Conservation (phyloP, 2,329 filamentous ascomycete genomes). For the Paracorniculantispora psalliotae region DNA sequence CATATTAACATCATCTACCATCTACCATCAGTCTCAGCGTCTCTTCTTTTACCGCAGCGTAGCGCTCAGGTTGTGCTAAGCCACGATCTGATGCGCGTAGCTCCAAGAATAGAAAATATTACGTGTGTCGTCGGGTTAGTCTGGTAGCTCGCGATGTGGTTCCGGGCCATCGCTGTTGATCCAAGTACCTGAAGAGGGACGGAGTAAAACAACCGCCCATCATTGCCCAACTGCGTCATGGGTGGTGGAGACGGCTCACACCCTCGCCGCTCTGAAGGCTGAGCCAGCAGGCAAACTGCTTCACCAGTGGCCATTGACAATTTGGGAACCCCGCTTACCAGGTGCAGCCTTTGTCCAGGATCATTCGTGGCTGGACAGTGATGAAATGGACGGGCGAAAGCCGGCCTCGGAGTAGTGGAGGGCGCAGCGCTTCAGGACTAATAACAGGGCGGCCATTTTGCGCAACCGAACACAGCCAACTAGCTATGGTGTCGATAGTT, state of each 20-base stretch:
- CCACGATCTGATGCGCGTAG: background rate
- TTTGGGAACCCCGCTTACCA: background rate
- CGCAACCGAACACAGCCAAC: too few relatives aligned
- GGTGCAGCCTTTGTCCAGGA: background rate
- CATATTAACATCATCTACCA: background rate
- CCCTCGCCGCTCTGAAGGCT: background rate
- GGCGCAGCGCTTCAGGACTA: too few relatives aligned
- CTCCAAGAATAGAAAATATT: constrained; percentile 9
- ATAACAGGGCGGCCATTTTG: too few relatives aligned
- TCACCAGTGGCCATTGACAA: background rate
- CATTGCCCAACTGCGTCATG: background rate
- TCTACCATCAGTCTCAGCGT: background rate
- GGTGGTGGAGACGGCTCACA: background rate
- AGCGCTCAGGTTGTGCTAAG: background rate
- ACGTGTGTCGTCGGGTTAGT: constrained; percentile 7
- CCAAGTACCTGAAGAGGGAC: background rate
- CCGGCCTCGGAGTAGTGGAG: background rate
- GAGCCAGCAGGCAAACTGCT: background rate
- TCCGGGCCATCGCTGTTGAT: background rate
- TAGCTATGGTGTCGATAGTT: too few relatives aligned
- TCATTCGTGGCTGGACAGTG: too few relatives aligned
- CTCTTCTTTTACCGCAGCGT: background rate
- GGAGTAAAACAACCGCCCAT: background rate
- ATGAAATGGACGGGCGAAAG: background rate
- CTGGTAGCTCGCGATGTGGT: background rate